Base-by-base conservation (phyloP, 2,329 filamentous ascomycete species). In the Madurella fahalii region DNA sequence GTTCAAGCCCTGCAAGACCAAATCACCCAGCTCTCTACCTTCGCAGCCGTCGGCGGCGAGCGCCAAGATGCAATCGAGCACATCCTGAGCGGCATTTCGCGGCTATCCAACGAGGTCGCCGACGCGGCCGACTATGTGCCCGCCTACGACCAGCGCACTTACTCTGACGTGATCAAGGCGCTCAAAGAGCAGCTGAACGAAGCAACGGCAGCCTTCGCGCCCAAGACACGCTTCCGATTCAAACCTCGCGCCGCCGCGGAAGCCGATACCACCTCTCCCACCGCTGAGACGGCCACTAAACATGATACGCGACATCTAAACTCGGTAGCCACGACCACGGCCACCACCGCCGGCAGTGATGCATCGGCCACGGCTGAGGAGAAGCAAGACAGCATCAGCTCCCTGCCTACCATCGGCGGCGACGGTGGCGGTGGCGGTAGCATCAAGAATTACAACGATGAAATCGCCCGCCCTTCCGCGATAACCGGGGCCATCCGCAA, bases 71-170 rank as follows among this genome's bases (percentile, higher is more conserved):
- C 89, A 49, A 84, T 88, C 45, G 91, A 96, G 62, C 82, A 89
- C 64, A 87, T 91, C 61, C 79, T 95, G 13, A 84, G 87, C 15
- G 83, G 84, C 58, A 94, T 97, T 64, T 85, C 89, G 31, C 82
- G 84, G 54, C 79, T 97, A 15, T 91, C 90, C 1, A 87, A 87
- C 60, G 86, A 94, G 64, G 89, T 96, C 40, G 86, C 89, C 61
- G 91, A 96, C 71, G 88, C 89, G 0, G 83, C 87, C 1, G 85
- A 86, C 53, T 90, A 86, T 62, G 83, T 96, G 15, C 91, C 94
- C 2, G 84, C 90, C 8, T 95, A 96, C 68, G 94, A 97, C 65
- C 90, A 94, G 69, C 84, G 89, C 63, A 86, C 87, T 20, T 97
- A 96, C 67, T 82, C 86, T 9, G 63, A 90, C 83, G 82, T 88